Conservation (phyloP, 2,329 filamentous ascomycete species). For the Alternaria sp. region DNA sequence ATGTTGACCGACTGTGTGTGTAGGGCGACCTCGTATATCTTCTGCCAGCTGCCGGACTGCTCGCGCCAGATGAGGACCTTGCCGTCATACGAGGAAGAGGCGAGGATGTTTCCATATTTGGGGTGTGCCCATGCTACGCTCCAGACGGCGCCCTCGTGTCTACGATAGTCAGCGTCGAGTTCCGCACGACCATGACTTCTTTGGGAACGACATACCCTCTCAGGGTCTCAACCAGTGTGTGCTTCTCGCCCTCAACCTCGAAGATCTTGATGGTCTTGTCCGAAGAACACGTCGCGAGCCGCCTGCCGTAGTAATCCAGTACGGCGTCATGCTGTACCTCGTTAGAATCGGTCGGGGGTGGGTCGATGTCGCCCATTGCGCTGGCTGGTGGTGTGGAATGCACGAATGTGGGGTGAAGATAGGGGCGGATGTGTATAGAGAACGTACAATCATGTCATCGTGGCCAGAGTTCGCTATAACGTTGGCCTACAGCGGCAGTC, state of each 20-base stretch:
- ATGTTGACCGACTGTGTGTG: slow-evolving; percentile 98
- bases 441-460: slow-evolving; percentile 99
- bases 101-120: slow-evolving; percentile 97
- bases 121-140: slow-evolving; percentile 95
- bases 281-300: slow-evolving; percentile 95
- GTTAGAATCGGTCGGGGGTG: slow-evolving; percentile 43
- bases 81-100: slow-evolving; percentile 93
- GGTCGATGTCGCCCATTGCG: slow-evolving; percentile 23
- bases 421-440: neutral
- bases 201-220: slow-evolving; percentile 73
- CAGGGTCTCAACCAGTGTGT: slow-evolving; percentile 88
- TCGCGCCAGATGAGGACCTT: slow-evolving; percentile 99
- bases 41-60: slow-evolving; percentile 67
- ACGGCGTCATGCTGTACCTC: slow-evolving; percentile 86
- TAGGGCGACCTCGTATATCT: slow-evolving; percentile 89
- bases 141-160: slow-evolving; percentile 97
- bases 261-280: slow-evolving; percentile 99
- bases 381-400: slow-evolving; percentile 3
- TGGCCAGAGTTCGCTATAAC: slow-evolving; percentile 86
- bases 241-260: slow-evolving; percentile 91
- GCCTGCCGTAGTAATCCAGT: slow-evolving; percentile 96
- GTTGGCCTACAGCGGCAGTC: slow-evolving; percentile 64
- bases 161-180: slow-evolving; percentile 49
- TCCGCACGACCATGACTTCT: neutral
- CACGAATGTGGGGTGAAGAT: neutral